phyloP scores from a whole-genome alignment of 495 filamentous ascomycete species.

The Hypoxylon fragiforme region DNA sequence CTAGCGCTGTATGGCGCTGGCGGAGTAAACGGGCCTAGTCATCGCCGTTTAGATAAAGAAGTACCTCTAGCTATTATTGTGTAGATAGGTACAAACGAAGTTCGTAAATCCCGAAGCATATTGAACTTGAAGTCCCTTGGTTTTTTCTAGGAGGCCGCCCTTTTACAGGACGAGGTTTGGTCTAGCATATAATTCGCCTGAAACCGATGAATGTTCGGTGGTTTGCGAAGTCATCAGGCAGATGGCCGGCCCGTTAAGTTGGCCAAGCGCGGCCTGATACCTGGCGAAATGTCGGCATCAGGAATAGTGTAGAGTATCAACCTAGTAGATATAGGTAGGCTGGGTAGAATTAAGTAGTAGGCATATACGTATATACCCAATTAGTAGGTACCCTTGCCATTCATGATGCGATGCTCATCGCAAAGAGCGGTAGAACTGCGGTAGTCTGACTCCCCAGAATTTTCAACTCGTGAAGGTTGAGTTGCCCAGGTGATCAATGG shows the following conservation, averaged over 20 bases:
- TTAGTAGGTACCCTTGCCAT: slow-evolving; percentile 2
- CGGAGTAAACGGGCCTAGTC: slow-evolving; percentile 1
- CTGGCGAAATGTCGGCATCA: background rate
- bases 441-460: slow-evolving; percentile 11
- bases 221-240: slow-evolving; percentile 20
- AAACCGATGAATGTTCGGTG: slow-evolving; percentile 20
- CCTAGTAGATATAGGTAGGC: background rate
- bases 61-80: too few species aligned
- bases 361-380: too few species aligned
- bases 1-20: slow-evolving; percentile 14
- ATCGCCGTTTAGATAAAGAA: background rate
- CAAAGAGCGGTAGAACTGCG: slow-evolving; percentile 15
- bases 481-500: too few species aligned
- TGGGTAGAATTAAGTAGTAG: background rate
- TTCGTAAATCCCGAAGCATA: too few species aligned
- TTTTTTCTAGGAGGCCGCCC: slow-evolving; percentile 20
- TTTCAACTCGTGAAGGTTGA: background rate
- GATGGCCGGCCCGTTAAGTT: slow-evolving; percentile 4
- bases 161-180: slow-evolving; percentile 8
- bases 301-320: background rate
- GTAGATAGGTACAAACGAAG: too few species aligned
- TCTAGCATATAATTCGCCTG: slow-evolving; percentile 15
- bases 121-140: too few species aligned
- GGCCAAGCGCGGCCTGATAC: slow-evolving; percentile 22
- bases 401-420: background rate